Conservation (phyloP, 2,329 filamentous ascomycete genomes). For the Fusarium caatingaense region DNA sequence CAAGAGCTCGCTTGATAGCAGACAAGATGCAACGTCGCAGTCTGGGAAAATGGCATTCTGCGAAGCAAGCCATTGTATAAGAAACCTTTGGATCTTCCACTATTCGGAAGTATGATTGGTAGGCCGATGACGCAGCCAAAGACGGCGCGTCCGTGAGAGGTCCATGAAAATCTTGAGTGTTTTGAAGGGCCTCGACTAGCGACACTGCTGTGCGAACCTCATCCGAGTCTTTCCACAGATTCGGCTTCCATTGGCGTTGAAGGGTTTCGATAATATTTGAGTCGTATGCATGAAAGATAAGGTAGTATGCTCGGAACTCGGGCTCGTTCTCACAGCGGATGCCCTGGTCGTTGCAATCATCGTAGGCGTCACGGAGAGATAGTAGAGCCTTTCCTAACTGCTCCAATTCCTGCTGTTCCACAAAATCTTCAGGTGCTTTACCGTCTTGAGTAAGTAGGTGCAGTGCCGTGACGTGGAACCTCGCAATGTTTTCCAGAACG, state of each 20-base stretch:
- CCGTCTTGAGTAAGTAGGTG: slow-evolving; percentile 70
- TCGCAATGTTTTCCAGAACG: slow-evolving; percentile 72
- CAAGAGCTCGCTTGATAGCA: slow-evolving; percentile 65
- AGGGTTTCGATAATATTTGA: slow-evolving; percentile 65
- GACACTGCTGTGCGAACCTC: slow-evolving; percentile 71
- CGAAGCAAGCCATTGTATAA: slow-evolving; percentile 77
- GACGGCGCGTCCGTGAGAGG: slow-evolving; percentile 64
- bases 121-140: slow-evolving; percentile 62
- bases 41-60: slow-evolving; percentile 73
- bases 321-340: slow-evolving; percentile 71
- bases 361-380: slow-evolving; percentile 73
- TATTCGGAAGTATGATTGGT: slow-evolving; percentile 69
- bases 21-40: slow-evolving; percentile 69
- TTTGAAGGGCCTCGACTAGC: slow-evolving; percentile 70
- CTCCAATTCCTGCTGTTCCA: slow-evolving; percentile 74
- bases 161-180: slow-evolving; percentile 66
- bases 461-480: slow-evolving; percentile 74
- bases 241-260: slow-evolving; percentile 67
- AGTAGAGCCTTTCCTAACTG: slow-evolving; percentile 74
- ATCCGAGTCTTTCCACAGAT: slow-evolving; percentile 65
- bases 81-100: slow-evolving; percentile 67
- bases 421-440: slow-evolving; percentile 69
- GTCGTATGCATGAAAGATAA: slow-evolving; percentile 70
- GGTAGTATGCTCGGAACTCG: slow-evolving; percentile 74
- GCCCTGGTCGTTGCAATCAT: slow-evolving; percentile 70